phyloP scores from a whole-genome alignment of 768 basidiomycete genomes.

The Suillus subaureus region DNA sequence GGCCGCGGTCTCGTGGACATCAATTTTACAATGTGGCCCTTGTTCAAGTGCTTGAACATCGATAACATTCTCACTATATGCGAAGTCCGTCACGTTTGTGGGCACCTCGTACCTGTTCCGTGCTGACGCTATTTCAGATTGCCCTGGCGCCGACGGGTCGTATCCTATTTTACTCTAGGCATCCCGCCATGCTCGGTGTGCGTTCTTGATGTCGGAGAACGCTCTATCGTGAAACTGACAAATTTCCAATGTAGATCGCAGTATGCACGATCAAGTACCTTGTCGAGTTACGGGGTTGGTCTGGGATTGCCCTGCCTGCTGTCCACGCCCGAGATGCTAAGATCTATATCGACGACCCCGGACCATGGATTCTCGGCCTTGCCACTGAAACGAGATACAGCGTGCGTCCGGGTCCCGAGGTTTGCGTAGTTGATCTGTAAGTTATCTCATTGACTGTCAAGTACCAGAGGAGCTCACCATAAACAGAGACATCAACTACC shows the following conservation, averaged over 20 bases:
- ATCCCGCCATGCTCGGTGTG: slow-evolving; percentile 90
- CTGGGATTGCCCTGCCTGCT: slow-evolving; percentile 79
- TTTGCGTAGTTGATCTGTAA: slow-evolving; percentile 86
- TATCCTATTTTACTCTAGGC: slow-evolving; percentile 84
- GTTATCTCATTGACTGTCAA: slow-evolving; percentile 26
- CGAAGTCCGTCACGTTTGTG: slow-evolving; percentile 53
- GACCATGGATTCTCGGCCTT: slow-evolving; percentile 94
- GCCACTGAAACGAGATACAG: slow-evolving; percentile 84
- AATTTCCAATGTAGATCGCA: slow-evolving; percentile 55
- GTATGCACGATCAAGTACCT: slow-evolving; percentile 91
- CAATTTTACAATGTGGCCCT: slow-evolving; percentile 96
- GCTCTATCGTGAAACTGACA: not conserved
- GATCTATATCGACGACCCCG: slow-evolving; percentile 94
- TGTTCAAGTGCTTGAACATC: slow-evolving; percentile 90
- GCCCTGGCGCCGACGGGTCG: slow-evolving; percentile 87
- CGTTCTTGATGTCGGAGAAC: slow-evolving; percentile 19
- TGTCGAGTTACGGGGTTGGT: slow-evolving; percentile 92
- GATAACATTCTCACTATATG: slow-evolving; percentile 93
- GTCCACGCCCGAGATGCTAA: slow-evolving; percentile 90
- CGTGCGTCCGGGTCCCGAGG: slow-evolving; percentile 73
- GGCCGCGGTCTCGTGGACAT: slow-evolving; percentile 89
- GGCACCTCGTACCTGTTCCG: too few species aligned
- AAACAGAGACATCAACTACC: slow-evolving; percentile 74
- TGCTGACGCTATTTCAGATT: slow-evolving; percentile 47
- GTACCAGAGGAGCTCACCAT: slow-evolving; percentile 9